phyloP scores from a whole-genome alignment of 495 filamentous ascomycete genomes.

The Aspergillus haitiensis region DNA sequence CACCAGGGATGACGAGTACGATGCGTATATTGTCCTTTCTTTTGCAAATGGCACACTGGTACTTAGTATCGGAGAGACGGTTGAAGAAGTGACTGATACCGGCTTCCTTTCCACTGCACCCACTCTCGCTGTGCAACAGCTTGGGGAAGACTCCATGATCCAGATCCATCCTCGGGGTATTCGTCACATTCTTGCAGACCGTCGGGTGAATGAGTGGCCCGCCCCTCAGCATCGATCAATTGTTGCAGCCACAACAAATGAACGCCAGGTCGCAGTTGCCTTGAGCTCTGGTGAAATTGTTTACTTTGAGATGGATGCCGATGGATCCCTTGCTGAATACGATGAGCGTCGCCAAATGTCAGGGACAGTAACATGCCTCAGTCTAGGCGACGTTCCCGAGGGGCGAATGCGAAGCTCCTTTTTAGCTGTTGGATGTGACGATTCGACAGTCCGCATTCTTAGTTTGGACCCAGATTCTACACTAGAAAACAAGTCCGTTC shows the following conservation, averaged over 20 bases:
- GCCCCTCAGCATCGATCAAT: slow-evolving; percentile 91
- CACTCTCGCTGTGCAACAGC: slow-evolving; percentile 88
- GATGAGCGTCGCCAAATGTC: slow-evolving; percentile 95
- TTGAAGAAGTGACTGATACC: slow-evolving; percentile 91
- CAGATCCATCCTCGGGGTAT: slow-evolving; percentile 97
- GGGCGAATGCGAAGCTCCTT: slow-evolving; percentile 83
- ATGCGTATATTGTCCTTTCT: slow-evolving; percentile 74
- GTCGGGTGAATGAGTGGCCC: slow-evolving; percentile 90
- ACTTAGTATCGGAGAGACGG: slow-evolving; percentile 91
- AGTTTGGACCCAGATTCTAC: slow-evolving; percentile 88
- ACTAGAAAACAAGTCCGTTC: slow-evolving; percentile 87
- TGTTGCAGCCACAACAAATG: slow-evolving; percentile 92
- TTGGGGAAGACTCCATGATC: slow-evolving; percentile 88
- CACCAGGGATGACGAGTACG: slow-evolving; percentile 76
- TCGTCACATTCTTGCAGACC: slow-evolving; percentile 76
- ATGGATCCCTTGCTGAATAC: slow-evolving; percentile 88
- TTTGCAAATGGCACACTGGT: slow-evolving; percentile 76
- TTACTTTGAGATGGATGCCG: slow-evolving; percentile 94
- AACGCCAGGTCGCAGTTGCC: slow-evolving; percentile 88
- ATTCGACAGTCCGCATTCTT: slow-evolving; percentile 90
- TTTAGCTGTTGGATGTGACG: slow-evolving; percentile 93
- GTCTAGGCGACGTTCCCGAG: slow-evolving; percentile 89
- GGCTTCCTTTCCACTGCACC: slow-evolving; percentile 84
- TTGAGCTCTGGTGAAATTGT: slow-evolving; percentile 94
- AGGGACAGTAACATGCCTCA: slow-evolving; percentile 90